Evolutionary conservation across 2,329 filamentous ascomycete species (phyloP).

Genomic region (Fusarium chlamydosporum): DNA sequence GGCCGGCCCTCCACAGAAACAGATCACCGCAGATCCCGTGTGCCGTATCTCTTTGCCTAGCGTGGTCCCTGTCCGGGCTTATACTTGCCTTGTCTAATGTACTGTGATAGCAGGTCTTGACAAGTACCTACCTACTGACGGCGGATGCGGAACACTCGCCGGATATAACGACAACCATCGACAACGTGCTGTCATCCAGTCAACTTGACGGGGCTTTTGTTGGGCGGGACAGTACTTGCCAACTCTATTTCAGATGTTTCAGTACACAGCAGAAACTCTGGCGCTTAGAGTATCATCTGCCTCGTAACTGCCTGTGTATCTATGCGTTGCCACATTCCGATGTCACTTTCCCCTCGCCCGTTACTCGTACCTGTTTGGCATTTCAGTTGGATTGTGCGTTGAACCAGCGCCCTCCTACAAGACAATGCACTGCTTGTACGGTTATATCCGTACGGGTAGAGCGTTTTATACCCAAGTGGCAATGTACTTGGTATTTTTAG

Average conservation of each 20-base stretch:
- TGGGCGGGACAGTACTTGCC: slow-evolving; percentile 1
- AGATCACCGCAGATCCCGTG: slow-evolving; percentile 49
- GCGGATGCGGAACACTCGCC: not conserved
- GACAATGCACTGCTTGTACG: not conserved
- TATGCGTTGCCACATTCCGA: slow-evolving; percentile 10
- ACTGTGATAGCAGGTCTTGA: too few relatives aligned
- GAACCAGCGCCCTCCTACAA: not conserved
- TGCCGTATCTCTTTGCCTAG: slow-evolving; percentile 27
- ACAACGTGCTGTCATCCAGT: slow-evolving; percentile 3
- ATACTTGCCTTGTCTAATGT: too few relatives aligned
- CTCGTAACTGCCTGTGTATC: slow-evolving; percentile 3
- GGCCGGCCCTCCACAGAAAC: slow-evolving; percentile 26
- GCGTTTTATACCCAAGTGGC: not conserved
- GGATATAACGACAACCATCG: not conserved
- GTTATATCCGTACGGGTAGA: not conserved
- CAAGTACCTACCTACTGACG: too few relatives aligned
- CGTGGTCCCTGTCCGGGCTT: not conserved
- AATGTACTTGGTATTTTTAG: not conserved
- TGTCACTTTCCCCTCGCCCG: not conserved
- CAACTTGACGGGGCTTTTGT: slow-evolving; percentile 1
- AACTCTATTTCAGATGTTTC: slow-evolving; percentile 10
- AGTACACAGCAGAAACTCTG: slow-evolving; percentile 10
- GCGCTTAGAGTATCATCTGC: slow-evolving; percentile 1
- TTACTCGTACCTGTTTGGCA: not conserved
- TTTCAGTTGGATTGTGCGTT: slow-evolving; percentile 8